Conservation (phyloP, 2,329 filamentous ascomycete species). For the Parastagonospora avenae region DNA sequence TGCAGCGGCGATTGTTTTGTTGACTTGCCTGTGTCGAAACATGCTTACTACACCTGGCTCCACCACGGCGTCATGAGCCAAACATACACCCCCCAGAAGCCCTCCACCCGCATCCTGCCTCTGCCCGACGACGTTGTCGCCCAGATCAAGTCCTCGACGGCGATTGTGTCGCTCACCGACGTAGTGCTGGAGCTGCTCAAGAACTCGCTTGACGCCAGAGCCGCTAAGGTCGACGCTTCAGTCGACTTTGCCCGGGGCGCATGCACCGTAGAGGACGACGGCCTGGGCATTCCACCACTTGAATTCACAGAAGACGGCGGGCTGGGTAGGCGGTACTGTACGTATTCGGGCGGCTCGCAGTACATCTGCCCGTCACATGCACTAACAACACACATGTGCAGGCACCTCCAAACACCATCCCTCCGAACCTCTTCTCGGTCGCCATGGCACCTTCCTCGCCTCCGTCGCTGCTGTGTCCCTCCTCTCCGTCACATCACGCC, state of each 20-base stretch:
- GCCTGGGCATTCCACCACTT: conserved; percentile 71
- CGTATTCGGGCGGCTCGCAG: conserved; percentile 11
- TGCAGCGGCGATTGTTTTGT: too few relatives aligned
- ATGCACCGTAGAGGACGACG: conserved; percentile 85
- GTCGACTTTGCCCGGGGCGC: conserved; percentile 77
- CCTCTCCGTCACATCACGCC: conserved; percentile 75
- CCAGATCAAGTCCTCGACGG: conserved; percentile 84
- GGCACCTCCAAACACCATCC: conserved; percentile 75
- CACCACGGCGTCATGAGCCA: not conserved
- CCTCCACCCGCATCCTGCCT: conserved; percentile 59
- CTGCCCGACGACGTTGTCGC: conserved; percentile 73
- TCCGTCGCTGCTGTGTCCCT: conserved; percentile 78
- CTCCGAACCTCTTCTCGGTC: conserved; percentile 62
- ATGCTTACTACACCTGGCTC: too few relatives aligned
- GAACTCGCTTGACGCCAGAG: conserved; percentile 83
- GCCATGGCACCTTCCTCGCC: conserved; percentile 75
- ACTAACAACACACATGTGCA: conserved; percentile 45
- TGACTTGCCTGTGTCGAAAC: too few relatives aligned
- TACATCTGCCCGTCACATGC: not conserved
- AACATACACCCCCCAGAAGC: not conserved
- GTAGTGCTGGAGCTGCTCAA: conserved; percentile 75
- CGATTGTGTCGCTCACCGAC: conserved; percentile 73
- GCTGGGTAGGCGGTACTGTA: conserved; percentile 75
- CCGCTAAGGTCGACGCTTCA: conserved; percentile 69
- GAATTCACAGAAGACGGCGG: conserved; percentile 77